Evolutionary conservation across 129 eudicot genomes (phyloP).

Genomic region (Centella asiatica): DNA sequence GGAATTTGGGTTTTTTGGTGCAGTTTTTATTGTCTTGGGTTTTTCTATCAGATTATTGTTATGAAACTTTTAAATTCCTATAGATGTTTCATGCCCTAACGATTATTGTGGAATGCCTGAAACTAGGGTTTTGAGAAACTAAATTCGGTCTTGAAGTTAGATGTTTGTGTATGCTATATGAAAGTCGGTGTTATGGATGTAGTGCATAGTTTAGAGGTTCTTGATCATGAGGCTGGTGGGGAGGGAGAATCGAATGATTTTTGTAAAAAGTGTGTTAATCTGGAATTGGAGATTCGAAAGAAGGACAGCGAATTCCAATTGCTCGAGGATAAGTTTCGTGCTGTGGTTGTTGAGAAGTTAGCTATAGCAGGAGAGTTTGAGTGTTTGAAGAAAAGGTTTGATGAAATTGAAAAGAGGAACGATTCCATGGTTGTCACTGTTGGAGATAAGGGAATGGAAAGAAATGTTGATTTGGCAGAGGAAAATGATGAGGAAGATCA

Average conservation of each 20-base stretch:
- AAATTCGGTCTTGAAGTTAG: not conserved
- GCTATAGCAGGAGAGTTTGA: slow-evolving; percentile 28
- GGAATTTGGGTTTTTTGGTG: not conserved
- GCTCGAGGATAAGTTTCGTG: slow-evolving; percentile 16
- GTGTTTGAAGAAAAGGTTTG: slow-evolving; percentile 32
- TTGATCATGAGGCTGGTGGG: slow-evolving; percentile 12
- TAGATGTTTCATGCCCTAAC: not conserved
- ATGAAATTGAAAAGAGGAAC: slow-evolving; percentile 28
- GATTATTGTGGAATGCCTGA: too few relatives aligned
- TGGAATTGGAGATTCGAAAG: slow-evolving; percentile 27
- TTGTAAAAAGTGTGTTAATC: slow-evolving; percentile 20
- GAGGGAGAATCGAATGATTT: slow-evolving; percentile 20
- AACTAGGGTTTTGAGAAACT: slow-evolving; percentile 15
- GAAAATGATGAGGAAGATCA: slow-evolving; percentile 19
- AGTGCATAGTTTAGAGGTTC: slow-evolving; percentile 6
- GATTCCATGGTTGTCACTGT: not conserved
- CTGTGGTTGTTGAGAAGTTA: slow-evolving; percentile 16
- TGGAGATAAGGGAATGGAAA: slow-evolving; percentile 8
- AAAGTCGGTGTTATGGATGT: not conserved
- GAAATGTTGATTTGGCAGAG: slow-evolving; percentile 10
- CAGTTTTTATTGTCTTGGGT: not conserved
- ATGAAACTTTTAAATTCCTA: too few relatives aligned
- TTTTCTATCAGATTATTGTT: too few relatives aligned
- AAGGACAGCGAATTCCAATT: slow-evolving; percentile 13
- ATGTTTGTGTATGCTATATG: not conserved